Percentiles rank a stretch among this genome's conserved stretches.
Conservation (phyloP, 352 stramenopile species). For the Globisporangium takayamanum region DNA sequence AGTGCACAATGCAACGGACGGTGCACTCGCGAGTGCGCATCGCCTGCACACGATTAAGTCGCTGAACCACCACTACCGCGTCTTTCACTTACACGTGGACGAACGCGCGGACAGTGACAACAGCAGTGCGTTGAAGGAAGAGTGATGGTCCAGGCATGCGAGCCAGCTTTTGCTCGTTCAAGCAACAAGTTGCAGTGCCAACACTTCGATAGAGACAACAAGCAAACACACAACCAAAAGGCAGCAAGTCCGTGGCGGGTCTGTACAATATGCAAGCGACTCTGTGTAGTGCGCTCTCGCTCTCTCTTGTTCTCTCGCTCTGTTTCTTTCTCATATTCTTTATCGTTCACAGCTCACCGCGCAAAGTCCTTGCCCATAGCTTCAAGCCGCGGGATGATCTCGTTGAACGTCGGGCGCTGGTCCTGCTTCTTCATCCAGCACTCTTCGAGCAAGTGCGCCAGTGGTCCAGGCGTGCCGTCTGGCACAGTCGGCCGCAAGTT, state of each 20-base stretch:
- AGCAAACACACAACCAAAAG: background rate
- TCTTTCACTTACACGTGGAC: slow-evolving; percentile 45
- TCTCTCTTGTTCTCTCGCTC: background rate
- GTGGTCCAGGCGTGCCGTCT: slow-evolving; percentile 43
- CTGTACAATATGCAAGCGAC: background rate
- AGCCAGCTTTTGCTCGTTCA: too few relatives aligned
- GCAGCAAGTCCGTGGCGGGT: too few relatives aligned
- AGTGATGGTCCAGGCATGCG: background rate
- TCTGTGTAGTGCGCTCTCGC: background rate
- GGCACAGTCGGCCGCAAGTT: slow-evolving; percentile 69
- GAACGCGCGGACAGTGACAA: too few relatives aligned
- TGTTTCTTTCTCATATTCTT: too few relatives aligned
- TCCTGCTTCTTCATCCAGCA: slow-evolving; percentile 86
- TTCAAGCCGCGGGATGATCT: slow-evolving; percentile 76
- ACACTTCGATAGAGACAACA: background rate
- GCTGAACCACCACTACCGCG: slow-evolving; percentile 86
- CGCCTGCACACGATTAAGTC: slow-evolving; percentile 80
- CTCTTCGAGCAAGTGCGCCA: slow-evolving; percentile 62
- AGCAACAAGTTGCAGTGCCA: too few relatives aligned
- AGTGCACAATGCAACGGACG: slow-evolving; percentile 40
- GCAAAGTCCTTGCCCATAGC: slow-evolving; percentile 74
- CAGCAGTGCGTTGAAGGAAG: background rate
- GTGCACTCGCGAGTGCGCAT: slow-evolving; percentile 54
- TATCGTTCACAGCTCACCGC: slow-evolving; percentile 2
- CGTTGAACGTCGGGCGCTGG: slow-evolving; percentile 71